These are phyloP conservation scores for Fonsecaea pugnacius DNA, from an alignment of 2,329 filamentous ascomycete species.

Conservation along the genomic window DNA sequence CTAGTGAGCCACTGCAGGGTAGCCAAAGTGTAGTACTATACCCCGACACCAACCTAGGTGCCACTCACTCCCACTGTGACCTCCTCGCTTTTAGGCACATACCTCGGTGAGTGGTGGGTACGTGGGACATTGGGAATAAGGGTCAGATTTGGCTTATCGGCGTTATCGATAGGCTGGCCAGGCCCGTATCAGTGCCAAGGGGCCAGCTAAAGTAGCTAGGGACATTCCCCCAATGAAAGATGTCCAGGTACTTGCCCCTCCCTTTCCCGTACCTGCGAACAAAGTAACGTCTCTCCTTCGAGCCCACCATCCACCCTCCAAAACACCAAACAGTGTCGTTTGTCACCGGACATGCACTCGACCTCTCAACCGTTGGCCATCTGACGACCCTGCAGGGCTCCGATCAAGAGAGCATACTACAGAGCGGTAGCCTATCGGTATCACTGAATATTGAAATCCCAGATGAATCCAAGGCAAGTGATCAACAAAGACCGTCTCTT, in stretches of 20 bases:
- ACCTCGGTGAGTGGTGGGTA: neutral
- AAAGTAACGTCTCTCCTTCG: neutral
- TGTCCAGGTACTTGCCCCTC: neutral
- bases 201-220: neutral
- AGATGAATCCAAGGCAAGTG: neutral
- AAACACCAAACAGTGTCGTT: neutral
- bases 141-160: slow-evolving; percentile 21
- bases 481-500: neutral
- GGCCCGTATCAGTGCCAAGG: slow-evolving; percentile 1
- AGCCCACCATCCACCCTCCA: neutral
- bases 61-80: neutral
- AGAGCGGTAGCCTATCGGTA: neutral
- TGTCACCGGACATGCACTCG: neutral
- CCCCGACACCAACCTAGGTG: too few relatives aligned
- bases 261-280: neutral
- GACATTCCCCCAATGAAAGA: neutral
- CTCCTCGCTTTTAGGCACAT: too few relatives aligned
- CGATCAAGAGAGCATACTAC: neutral
- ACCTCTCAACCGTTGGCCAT: neutral
- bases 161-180: slow-evolving; percentile 17
- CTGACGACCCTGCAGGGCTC: slow-evolving; percentile 2
- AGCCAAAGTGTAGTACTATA: too few relatives aligned
- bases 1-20: too few relatives aligned
- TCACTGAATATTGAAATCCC: neutral
- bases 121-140: neutral